phyloP scores from a whole-genome alignment of 129 eudicot species.

The Lactuca saligna region DNA sequence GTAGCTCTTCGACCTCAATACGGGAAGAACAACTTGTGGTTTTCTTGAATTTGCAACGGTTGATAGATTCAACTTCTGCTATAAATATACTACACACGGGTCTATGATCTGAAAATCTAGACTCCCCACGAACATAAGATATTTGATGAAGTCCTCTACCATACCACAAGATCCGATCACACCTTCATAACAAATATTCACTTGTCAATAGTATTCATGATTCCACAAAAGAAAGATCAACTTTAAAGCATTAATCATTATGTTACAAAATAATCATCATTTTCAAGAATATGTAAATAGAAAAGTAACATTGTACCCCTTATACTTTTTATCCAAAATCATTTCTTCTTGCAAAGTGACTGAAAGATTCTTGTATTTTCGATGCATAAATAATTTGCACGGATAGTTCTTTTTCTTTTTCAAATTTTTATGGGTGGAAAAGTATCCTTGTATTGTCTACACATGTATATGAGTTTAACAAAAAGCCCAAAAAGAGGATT shows the following conservation, averaged over 20 bases:
- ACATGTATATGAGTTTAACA: not conserved
- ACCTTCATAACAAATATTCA: slow-evolving; percentile 46
- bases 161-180: slow-evolving; percentile 91
- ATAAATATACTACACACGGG: slow-evolving; percentile 74
- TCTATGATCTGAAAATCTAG: slow-evolving; percentile 86
- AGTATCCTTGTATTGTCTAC: not conserved
- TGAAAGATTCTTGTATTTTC: not conserved
- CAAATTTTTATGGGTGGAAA: not conserved
- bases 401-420: no score
- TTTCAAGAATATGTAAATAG: not conserved
- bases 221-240: not conserved
- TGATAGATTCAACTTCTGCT: slow-evolving; percentile 81
- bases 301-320: not conserved
- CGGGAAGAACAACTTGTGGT: slow-evolving; percentile 57
- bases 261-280: not conserved
- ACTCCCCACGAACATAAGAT: slow-evolving; percentile 84
- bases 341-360: not conserved
- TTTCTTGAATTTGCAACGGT: slow-evolving; percentile 61
- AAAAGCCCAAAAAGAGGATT: not conserved
- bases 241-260: not conserved
- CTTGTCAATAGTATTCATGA: not conserved
- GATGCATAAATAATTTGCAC: not conserved
- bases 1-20: slow-evolving; percentile 80
- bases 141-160: slow-evolving; percentile 77
- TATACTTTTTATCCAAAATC: not conserved